These are phyloP conservation scores for Phytophthora hibernalis DNA, from an alignment of 352 stramenopile species.

Conservation along the genomic window DNA sequence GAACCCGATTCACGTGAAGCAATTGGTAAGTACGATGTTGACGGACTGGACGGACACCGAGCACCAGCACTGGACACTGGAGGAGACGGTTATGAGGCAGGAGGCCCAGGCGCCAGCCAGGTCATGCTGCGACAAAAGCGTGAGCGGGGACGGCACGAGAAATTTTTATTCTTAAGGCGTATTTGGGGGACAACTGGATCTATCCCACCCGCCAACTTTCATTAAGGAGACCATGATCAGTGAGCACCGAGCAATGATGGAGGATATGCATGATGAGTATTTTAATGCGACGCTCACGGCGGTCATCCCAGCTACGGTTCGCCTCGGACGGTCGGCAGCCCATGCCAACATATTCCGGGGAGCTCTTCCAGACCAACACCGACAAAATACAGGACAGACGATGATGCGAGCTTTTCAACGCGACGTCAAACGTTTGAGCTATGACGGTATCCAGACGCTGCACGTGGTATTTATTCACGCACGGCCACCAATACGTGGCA, in stretches of 20 bases:
- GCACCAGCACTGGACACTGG: neutral
- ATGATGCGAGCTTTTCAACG: neutral
- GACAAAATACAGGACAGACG: neutral
- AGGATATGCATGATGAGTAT: neutral
- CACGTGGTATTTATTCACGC: neutral
- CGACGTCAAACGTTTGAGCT: neutral
- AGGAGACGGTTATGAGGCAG: neutral
- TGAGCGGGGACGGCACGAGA: neutral
- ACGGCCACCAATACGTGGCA: neutral
- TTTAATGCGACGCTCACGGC: neutral
- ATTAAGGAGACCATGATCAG: slow-evolving; percentile 1
- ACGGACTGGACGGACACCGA: neutral
- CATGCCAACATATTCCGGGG: neutral
- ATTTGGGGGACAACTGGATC: neutral
- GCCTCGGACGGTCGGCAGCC: neutral
- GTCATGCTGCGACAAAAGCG: neutral
- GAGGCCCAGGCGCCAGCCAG: too few species aligned
- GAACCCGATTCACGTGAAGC: neutral
- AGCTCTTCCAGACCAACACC: neutral
- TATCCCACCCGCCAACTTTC: neutral
- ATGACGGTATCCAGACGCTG: neutral
- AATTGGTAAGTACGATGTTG: neutral
- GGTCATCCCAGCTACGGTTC: neutral
- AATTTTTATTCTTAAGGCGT: neutral
- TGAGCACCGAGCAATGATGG: neutral